Base-by-base conservation (phyloP, 2,329 filamentous ascomycete genomes). In the Monascus ruber region DNA sequence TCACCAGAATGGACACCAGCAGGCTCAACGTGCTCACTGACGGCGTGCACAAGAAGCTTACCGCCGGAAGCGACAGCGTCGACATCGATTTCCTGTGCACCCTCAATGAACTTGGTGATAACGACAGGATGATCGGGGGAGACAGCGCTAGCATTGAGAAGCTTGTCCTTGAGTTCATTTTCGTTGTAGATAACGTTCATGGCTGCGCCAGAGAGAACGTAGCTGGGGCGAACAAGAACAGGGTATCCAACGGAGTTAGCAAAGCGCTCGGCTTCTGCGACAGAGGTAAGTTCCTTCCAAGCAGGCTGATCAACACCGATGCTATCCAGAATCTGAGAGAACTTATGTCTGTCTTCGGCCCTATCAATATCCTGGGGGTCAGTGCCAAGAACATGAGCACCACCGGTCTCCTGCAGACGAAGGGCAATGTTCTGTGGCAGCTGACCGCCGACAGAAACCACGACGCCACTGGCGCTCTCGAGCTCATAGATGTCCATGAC, bases 401-500 rank as follows among this genome's bases (percentile, higher is more conserved):
- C 82, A 39, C 91, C 91, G 37, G 79, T 81, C 60, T 96, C 86
- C 68, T 96, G 89, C 4, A 98, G 77, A 50, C 85, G 83, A 35
- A 96, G 80, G 4, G 91, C 91, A 57, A 96, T 95, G 70, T 96
- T 96, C 68, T 98, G 91, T 2, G 91, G 88, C 43, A 96, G 76
- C 66, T 98, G 91, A 33, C 91, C 91, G 57, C 91, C 91, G 7
- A 96, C 87, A 42, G 87, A 95, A 5, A 96, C 89, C 4, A 96
- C 88, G 25, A 96, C 86, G 52, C 88, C 89, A 39, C 73, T 78
- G 5, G 88, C 81, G 42, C 71, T 71, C 65, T 96, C 91, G 10
- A 96, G 76, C 64, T 96, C 91, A 62, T 95, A 95, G 49, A 96
- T 96, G 63, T 98, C 91, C 86, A 96, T 94, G 6, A 96, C 89